Evolutionary conservation across 306 rosid species (phyloP).

Genomic region (Styphnolobium japonicum): DNA sequence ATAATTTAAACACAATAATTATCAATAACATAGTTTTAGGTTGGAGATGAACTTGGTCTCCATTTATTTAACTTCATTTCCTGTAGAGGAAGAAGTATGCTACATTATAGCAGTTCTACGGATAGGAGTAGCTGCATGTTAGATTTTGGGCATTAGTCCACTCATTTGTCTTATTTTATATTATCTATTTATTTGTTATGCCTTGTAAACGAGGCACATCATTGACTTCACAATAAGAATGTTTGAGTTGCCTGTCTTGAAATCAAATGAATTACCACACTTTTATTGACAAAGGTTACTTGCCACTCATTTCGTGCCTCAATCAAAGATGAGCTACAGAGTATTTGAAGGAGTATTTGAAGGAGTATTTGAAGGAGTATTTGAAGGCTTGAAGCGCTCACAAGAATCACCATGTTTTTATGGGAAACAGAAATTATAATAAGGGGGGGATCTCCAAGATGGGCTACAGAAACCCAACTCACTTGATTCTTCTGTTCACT

Average conservation of each 20-base stretch:
- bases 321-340: too few species aligned
- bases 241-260: not conserved
- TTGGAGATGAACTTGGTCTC: slow-evolving; percentile 99
- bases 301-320: not conserved
- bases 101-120: not conserved
- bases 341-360: too few species aligned
- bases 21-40: slow-evolving; percentile 41
- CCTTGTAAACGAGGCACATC: slow-evolving; percentile 35
- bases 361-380: too few species aligned
- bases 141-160: not conserved
- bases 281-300: too few species aligned
- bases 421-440: too few species aligned
- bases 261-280: not conserved
- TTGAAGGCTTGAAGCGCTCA: too few species aligned
- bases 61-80: slow-evolving; percentile 34
- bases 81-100: slow-evolving; percentile 11
- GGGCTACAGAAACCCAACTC: too few species aligned
- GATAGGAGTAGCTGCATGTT: slow-evolving; percentile 17
- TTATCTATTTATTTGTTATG: slow-evolving; percentile 11
- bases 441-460: too few species aligned
- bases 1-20: not conserved
- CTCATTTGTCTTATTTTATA: slow-evolving; percentile 1
- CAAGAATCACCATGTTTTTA: too few species aligned
- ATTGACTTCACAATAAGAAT: slow-evolving; percentile 29
- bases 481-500: too few species aligned